These are phyloP conservation scores for Tuber melanosporum DNA, from an alignment of 495 filamentous ascomycete species.

Conservation along the genomic window DNA sequence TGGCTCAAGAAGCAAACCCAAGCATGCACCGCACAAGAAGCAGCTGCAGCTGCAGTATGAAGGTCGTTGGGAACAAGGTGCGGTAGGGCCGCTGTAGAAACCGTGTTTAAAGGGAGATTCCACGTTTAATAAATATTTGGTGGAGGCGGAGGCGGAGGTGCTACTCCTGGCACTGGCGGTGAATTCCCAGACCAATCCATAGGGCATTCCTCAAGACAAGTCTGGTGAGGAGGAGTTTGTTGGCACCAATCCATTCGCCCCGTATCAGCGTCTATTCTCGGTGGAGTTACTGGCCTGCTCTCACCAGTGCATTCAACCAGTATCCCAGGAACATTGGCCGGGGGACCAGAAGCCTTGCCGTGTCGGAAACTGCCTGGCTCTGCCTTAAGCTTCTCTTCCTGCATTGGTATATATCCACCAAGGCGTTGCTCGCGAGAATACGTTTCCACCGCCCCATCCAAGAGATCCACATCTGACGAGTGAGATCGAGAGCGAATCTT, in stretches of 20 bases:
- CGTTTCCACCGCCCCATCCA: not conserved
- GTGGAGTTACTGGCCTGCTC: not conserved
- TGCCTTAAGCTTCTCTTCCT: not conserved
- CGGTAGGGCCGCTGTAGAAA: not conserved
- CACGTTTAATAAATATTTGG: not conserved
- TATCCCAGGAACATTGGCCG: not conserved
- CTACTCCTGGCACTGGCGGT: not conserved
- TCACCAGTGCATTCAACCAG: not conserved
- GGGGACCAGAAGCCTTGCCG: not conserved
- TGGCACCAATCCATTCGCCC: constrained; percentile 2
- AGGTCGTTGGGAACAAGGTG: not conserved
- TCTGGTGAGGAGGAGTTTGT: not conserved
- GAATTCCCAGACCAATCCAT: not conserved
- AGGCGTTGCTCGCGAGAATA: not conserved
- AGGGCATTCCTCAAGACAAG: not conserved
- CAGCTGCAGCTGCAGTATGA: not conserved
- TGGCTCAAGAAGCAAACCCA: not conserved
- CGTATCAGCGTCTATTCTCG: not conserved
- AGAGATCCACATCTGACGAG: not conserved
- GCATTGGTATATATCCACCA: not conserved
- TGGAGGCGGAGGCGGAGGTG: not conserved
- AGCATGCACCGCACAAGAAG: not conserved
- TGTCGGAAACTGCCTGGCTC: not conserved
- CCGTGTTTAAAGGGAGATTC: not conserved
- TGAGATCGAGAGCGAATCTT: not conserved